These are phyloP conservation scores for Prototheca cutis DNA, from an alignment of 163 green algal species.

Conservation along the genomic window DNA sequence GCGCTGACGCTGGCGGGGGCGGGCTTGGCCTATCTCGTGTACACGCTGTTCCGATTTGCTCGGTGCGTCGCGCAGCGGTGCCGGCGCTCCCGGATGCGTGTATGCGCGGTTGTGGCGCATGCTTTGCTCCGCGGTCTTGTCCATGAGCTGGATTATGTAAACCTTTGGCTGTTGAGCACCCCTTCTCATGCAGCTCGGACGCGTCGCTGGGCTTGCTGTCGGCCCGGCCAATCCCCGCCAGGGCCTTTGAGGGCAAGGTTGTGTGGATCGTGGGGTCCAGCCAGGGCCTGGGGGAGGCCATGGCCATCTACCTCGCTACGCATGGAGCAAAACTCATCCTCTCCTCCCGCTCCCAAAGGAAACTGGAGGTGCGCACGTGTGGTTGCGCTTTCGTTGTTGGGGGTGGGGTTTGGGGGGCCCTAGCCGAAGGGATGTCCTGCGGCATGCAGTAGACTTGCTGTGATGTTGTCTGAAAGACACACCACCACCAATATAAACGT, in stretches of 20 bases:
- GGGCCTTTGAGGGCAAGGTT: conserved; percentile 55
- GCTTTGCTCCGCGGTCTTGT: background rate
- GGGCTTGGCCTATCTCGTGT: background rate
- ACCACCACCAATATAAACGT: too few species aligned
- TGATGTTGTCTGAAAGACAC: too few species aligned
- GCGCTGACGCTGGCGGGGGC: background rate
- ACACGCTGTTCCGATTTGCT: background rate
- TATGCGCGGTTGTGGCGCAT: background rate
- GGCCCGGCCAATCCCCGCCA: conserved; percentile 12
- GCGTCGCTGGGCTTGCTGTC: conserved; percentile 43
- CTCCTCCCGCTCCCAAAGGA: conserved; percentile 6
- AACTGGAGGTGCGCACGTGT: conserved; percentile 7
- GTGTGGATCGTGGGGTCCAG: conserved; percentile 72
- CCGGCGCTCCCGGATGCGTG: too few species aligned
- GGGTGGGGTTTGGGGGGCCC: too few species aligned
- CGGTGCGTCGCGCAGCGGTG: background rate
- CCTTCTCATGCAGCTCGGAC: conserved; percentile 25
- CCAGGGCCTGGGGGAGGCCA: conserved; percentile 56
- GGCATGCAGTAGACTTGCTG: too few species aligned
- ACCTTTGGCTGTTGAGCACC: background rate
- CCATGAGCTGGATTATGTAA: too few species aligned
- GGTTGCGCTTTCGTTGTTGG: too few species aligned
- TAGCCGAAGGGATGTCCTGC: too few species aligned
- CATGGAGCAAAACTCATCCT: conserved; percentile 61
- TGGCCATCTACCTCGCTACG: conserved; percentile 45